Base-by-base conservation (phyloP, 805 yeast genomes). In the Saccharomycopsis javanensis region DNA sequence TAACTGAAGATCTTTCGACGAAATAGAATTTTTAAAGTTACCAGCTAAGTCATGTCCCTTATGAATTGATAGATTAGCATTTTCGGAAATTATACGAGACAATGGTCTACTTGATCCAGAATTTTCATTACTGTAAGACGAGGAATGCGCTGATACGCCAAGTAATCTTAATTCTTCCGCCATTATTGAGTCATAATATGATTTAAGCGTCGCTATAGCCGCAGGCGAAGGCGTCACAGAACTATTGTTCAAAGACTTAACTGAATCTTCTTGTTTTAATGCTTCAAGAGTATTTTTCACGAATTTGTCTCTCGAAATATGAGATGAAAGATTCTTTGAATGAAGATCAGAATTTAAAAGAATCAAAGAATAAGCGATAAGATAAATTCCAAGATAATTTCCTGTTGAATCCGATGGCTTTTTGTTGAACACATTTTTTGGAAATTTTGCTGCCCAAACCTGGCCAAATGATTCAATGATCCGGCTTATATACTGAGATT, bases 401-500 rank as follows among this genome's bases (percentile, higher is more conserved):
- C 79, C 76, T 3, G 48, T 23, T 8, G 28, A n/a, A 20, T 42
- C 48, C 11, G 48, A 42, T 42, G 13, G 25, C 7, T 42, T 42
- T 13, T 42, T 42, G 25, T 42, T 42, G 62, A 77, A 79, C 20
- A 71, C 68, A 30, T 60, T 58, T 42, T 55, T 58, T 15, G 61
- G 61, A 31, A 55, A 60, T n/a, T 27, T 55, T 27, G 51, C 50
- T 30, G 57, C 55, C 61, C 61, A 60, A 16, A 54, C 58, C 15
- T 58, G 35, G 4, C 58, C 54, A 46, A 60, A 60, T 4, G 60
- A 57, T 66, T 92, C 97, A 37, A 94, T 85, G 16, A 92, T 80
- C 65, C 97, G 79, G 69, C 92, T 98, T 67, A 94, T 94, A 69
- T 89, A 96, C 66, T 90, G 98, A 0, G 97, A 86, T 71, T 94